phyloP scores from a whole-genome alignment of 768 basidiomycete genomes.

The Russula griseocarnosa region DNA sequence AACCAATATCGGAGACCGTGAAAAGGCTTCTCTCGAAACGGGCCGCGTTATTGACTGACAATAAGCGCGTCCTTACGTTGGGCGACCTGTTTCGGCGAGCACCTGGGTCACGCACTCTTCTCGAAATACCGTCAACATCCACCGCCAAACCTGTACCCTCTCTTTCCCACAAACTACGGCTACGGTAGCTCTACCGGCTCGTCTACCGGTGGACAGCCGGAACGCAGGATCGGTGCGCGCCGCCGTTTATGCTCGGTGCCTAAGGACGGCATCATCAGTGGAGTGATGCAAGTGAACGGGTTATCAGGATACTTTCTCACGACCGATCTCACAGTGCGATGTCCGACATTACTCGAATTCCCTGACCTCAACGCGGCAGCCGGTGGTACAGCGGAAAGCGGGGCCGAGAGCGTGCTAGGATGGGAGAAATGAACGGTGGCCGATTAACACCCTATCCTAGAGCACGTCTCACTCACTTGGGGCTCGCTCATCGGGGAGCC shows the following conservation, averaged over 20 bases:
- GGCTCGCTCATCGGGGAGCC: constrained; percentile 19
- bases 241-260: constrained; percentile 13
- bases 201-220: not conserved
- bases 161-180: not conserved
- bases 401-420: not conserved
- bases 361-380: not conserved
- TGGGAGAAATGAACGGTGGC: constrained; percentile 17
- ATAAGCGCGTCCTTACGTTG: constrained; percentile 6
- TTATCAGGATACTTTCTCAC: constrained; percentile 1
- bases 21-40: constrained; percentile 8
- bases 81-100: constrained; percentile 21
- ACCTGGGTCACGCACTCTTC: constrained; percentile 19
- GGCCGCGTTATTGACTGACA: constrained; percentile 7
- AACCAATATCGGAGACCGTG: not conserved
- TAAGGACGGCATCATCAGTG: constrained; percentile 16
- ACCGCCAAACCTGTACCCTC: not conserved
- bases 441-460: constrained; percentile 2
- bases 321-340: constrained; percentile 13
- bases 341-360: constrained; percentile 7
- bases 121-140: not conserved
- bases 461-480: constrained; percentile 19
- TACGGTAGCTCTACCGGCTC: not conserved
- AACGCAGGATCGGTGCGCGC: not conserved
- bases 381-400: not conserved
- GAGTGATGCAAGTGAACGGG: constrained; percentile 14